Evolutionary conservation across 2,329 filamentous ascomycete species (phyloP), one percentile per base, ranked within the genome.

Genomic region (Fusarium sp.): DNA sequence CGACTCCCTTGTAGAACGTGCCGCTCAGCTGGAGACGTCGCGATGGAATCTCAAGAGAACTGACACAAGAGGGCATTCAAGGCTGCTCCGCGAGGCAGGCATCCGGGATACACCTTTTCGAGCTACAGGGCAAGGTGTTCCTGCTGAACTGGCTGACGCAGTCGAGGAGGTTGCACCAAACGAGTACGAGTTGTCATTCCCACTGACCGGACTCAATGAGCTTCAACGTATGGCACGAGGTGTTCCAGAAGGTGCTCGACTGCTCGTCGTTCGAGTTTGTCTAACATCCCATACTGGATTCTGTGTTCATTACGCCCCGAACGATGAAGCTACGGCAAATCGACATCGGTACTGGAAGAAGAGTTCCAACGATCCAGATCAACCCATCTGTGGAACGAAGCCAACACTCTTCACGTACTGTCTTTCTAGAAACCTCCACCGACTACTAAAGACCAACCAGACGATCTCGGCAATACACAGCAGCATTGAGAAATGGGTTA

Each of bases 131-230:
- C n/a, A 33, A 24, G 56, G 33, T 14, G 18, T 59, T n/a, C 56
- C 56, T 41, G 18, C 11, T 11, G 56, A 59, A 22, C 22, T 59
- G 33, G 56, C 56, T 16, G 56, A 59, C 27, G 22, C 56, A 8
- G 18, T 59, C 18, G 56, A 59, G 33, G 56, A 37, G 31, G 56
- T 59, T 5, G 20, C 56, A 59, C 56, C 56, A 41, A 24, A 59
- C 20, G 56, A 59, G 33, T 37, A 59, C 56, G 56, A 59, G 56
- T 13, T 59, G 20, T 59, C 56, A 18, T 59, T 59, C 18, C 56
- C 56, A 9, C 22, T 41, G 16, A 59, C 56, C 2, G 56, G 56
- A 29, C 56, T 59, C 20, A 59, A 59, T n/a, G 56, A 59, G 14
- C 56, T 59, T 59, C 56, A 59, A 20, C 33, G 56, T 4, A 22